Conservation (phyloP, 2,329 filamentous ascomycete species). For the Venturia asperata region DNA sequence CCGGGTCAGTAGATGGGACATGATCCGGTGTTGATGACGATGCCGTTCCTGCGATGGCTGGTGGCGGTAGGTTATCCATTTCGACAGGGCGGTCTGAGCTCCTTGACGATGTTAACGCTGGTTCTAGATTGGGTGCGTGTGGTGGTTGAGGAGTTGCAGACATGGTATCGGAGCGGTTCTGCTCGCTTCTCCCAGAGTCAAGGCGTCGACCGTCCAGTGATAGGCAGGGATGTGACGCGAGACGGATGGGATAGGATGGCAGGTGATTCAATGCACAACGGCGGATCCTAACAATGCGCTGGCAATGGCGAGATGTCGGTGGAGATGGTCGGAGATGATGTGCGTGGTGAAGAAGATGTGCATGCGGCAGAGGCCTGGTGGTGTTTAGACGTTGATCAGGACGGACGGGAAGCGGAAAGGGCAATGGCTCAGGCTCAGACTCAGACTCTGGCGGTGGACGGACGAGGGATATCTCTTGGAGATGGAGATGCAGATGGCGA, state of each 20-base stretch:
- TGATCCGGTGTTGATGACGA: background rate
- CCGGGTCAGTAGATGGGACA: background rate
- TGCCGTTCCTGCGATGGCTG: background rate
- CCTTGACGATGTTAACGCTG: background rate
- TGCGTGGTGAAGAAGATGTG: background rate
- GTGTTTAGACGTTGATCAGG: background rate
- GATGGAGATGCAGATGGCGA: too few relatives aligned
- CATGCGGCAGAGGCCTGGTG: background rate
- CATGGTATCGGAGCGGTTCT: background rate
- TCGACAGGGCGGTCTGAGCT: background rate
- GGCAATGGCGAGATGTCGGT: background rate
- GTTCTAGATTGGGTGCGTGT: constrained; percentile 7
- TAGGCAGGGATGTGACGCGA: background rate
- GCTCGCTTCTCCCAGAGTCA: background rate
- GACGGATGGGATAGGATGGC: background rate
- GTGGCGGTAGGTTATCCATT: background rate
- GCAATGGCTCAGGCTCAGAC: background rate
- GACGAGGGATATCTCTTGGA: background rate
- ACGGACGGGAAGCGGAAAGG: background rate
- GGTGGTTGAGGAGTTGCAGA: constrained; percentile 6
- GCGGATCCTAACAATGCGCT: background rate
- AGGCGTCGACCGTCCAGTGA: constrained; percentile 1
- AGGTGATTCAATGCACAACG: constrained; percentile 2
- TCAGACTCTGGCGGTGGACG: background rate
- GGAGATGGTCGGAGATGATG: background rate